Evolutionary conservation across 352 stramenopile genomes (phyloP).

Genomic region (Phytophthora melonis): DNA sequence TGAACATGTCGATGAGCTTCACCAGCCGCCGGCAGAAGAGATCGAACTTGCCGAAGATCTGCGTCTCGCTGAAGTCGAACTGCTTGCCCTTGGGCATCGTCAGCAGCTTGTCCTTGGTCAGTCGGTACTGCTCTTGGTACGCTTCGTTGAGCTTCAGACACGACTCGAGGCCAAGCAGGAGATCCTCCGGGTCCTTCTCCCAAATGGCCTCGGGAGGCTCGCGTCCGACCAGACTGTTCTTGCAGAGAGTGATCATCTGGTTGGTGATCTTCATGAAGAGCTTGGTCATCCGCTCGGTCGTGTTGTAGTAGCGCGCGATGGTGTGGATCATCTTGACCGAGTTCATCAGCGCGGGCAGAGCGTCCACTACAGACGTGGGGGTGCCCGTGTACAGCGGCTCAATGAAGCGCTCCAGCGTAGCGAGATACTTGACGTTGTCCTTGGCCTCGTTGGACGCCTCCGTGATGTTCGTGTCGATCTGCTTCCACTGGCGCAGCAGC

Average conservation of each 20-base stretch:
- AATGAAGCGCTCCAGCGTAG: slow-evolving; percentile 88
- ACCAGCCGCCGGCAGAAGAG: slow-evolving; percentile 90
- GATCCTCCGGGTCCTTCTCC: slow-evolving; percentile 74
- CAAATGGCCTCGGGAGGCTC: slow-evolving; percentile 74
- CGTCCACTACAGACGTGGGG: slow-evolving; percentile 70
- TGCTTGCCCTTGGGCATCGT: slow-evolving; percentile 92
- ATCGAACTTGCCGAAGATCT: slow-evolving; percentile 94
- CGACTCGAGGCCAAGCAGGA: slow-evolving; percentile 75
- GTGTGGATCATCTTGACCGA: slow-evolving; percentile 93
- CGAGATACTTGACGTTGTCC: slow-evolving; percentile 89
- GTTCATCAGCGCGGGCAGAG: slow-evolving; percentile 90
- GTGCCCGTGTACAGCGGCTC: slow-evolving; percentile 81
- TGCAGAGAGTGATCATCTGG: slow-evolving; percentile 89
- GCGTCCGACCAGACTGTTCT: slow-evolving; percentile 67
- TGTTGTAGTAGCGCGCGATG: slow-evolving; percentile 91
- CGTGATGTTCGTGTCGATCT: slow-evolving; percentile 91
- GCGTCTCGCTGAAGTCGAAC: slow-evolving; percentile 92
- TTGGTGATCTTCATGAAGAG: slow-evolving; percentile 94
- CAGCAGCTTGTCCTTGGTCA: slow-evolving; percentile 90
- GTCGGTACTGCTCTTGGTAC: slow-evolving; percentile 92
- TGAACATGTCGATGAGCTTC: slow-evolving; percentile 94
- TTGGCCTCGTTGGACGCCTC: slow-evolving; percentile 87
- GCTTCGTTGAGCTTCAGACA: slow-evolving; percentile 91
- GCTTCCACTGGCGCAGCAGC: slow-evolving; percentile 85
- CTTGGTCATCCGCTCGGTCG: slow-evolving; percentile 91